Conservation (phyloP, 768 basidiomycete species). For the Galerina marginata region DNA sequence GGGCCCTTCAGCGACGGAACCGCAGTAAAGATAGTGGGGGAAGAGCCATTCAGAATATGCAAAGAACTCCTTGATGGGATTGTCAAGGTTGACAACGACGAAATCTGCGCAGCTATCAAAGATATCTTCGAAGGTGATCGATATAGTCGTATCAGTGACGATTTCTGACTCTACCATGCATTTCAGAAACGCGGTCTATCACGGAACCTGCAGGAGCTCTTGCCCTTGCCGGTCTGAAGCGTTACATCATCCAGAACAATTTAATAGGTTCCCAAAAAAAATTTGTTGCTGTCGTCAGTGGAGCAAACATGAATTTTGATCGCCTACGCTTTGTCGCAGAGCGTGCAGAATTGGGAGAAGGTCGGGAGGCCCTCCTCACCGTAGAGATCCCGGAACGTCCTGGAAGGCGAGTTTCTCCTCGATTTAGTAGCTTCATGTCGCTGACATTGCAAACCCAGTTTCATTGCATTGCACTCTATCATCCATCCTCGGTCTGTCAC, state of each 20-base stretch:
- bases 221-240: conserved; percentile 90
- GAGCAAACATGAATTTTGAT: conserved; percentile 99
- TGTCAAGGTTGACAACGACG: conserved; percentile 90
- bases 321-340: conserved; percentile 97
- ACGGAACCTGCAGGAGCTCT: conserved; percentile 97
- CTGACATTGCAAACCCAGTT: conserved; percentile 51
- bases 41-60: conserved; percentile 94
- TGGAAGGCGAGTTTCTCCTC: conserved; percentile 67
- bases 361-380: conserved; percentile 89
- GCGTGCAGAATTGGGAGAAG: conserved; percentile 96
- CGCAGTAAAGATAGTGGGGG: conserved; percentile 93
- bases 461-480: conserved; percentile 82
- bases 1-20: conserved; percentile 98
- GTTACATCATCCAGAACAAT: conserved; percentile 80
- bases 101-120: conserved; percentile 98
- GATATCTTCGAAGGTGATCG: conserved; percentile 93
- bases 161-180: background rate
- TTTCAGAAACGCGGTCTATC: conserved; percentile 88
- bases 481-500: conserved; percentile 94
- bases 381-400: conserved; percentile 94
- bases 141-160: background rate
- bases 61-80: conserved; percentile 81
- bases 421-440: background rate
- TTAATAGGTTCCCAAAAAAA: conserved; percentile 83
- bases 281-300: conserved; percentile 92